Evolutionary conservation across 2,329 filamentous ascomycete species (phyloP).

Genomic region (Trichophyton mentagrophytes): DNA sequence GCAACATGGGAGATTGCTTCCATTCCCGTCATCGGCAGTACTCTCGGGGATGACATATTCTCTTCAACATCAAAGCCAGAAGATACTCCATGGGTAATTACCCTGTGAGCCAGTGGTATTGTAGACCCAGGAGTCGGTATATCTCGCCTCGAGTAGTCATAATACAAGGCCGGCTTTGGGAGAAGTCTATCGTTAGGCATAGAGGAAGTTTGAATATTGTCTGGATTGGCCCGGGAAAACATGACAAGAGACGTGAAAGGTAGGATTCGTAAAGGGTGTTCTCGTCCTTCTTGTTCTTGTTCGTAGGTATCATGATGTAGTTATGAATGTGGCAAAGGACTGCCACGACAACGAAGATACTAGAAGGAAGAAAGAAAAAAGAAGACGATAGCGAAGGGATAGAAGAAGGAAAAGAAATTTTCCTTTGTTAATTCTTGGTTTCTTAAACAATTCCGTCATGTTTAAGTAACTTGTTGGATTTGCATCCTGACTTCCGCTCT

Average conservation of each 20-base stretch:
- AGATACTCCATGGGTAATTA: slow-evolving; percentile 21
- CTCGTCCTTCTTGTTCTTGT: slow-evolving; percentile 1
- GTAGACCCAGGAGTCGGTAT: slow-evolving; percentile 23
- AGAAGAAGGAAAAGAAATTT: slow-evolving; percentile 7
- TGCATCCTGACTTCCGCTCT: slow-evolving; percentile 3
- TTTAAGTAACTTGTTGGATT: slow-evolving; percentile 12
- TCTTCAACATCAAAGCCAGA: background rate
- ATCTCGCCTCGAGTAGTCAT: slow-evolving; percentile 26
- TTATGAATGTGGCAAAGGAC: background rate
- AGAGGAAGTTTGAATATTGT: slow-evolving; percentile 4
- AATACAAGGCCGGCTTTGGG: slow-evolving; percentile 31
- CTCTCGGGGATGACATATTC: background rate
- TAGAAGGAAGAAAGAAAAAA: slow-evolving; percentile 5
- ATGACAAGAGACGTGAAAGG: background rate
- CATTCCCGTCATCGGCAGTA: background rate
- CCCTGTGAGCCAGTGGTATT: slow-evolving; percentile 31
- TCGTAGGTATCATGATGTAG: background rate
- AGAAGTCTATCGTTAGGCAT: slow-evolving; percentile 40
- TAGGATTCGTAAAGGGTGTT: background rate
- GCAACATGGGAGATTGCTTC: background rate
- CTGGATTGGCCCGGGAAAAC: background rate
- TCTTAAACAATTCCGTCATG: slow-evolving; percentile 17
- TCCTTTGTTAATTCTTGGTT: slow-evolving; percentile 3
- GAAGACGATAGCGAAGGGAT: slow-evolving; percentile 6
- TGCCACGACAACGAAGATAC: background rate